Evolutionary conservation across 257 asterid genomes (phyloP).

Genomic region (Solanum sejunctum): DNA sequence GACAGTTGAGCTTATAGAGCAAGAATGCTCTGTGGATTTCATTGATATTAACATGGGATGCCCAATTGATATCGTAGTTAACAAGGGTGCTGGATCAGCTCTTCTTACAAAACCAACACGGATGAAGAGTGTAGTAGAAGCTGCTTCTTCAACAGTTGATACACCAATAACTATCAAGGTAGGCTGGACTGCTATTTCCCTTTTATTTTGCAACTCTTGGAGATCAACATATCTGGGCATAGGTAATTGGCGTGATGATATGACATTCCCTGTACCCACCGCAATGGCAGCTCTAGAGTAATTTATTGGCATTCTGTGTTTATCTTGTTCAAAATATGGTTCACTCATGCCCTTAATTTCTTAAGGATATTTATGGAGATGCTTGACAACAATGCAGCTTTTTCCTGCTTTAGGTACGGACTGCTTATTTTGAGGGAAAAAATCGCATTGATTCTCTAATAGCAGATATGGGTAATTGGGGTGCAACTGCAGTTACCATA

Average conservation of each 20-base stretch:
- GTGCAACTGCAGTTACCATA: slow-evolving; percentile 74
- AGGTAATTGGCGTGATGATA: background rate
- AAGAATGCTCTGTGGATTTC: slow-evolving; percentile 82
- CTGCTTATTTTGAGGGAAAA: slow-evolving; percentile 90
- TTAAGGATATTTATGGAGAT: background rate
- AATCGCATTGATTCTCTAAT: slow-evolving; percentile 81
- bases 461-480: slow-evolving; percentile 78
- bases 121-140: slow-evolving; percentile 76
- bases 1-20: slow-evolving; percentile 89
- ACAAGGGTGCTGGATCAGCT: slow-evolving; percentile 95
- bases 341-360: background rate
- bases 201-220: background rate
- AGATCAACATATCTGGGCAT: background rate
- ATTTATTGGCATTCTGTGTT: background rate
- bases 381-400: background rate
- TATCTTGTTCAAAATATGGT: background rate
- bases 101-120: slow-evolving; percentile 79
- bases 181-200: background rate
- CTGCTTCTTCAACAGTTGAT: slow-evolving; percentile 60
- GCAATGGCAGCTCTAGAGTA: background rate
- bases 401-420: slow-evolving; percentile 60
- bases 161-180: slow-evolving; percentile 84
- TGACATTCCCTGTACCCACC: background rate
- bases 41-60: slow-evolving; percentile 98
- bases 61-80: slow-evolving; percentile 85